phyloP scores from a whole-genome alignment of 2,329 filamentous ascomycete genomes.

The Sporothrix phasma region DNA sequence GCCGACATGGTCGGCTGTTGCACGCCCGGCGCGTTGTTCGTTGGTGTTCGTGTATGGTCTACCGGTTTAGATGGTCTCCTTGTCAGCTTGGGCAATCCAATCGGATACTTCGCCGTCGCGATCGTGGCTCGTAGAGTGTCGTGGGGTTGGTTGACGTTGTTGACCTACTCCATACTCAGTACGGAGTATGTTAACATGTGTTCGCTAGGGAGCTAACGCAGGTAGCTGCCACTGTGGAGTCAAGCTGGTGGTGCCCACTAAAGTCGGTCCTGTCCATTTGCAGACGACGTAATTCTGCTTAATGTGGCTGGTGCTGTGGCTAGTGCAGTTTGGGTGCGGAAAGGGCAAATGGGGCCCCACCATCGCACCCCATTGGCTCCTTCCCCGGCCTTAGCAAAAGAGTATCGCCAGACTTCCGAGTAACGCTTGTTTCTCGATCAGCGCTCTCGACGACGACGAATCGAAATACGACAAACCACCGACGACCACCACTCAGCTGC shows the following conservation, averaged over 20 bases:
- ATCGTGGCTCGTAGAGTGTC: neutral
- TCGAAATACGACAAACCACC: neutral
- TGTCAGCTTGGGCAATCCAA: neutral
- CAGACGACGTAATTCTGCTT: conserved; percentile 19
- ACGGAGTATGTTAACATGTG: conserved; percentile 3
- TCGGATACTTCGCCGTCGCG: neutral
- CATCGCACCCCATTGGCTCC: conserved; percentile 2
- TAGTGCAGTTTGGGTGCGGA: neutral
- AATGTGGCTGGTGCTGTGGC: conserved; percentile 19
- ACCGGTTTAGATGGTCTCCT: too few relatives aligned
- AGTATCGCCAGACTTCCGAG: conserved; percentile 8
- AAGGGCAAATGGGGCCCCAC: neutral
- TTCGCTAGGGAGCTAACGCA: conserved; percentile 8
- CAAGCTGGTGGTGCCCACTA: neutral
- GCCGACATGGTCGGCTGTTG: conserved; percentile 17
- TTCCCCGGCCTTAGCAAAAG: neutral
- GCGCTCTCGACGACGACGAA: neutral
- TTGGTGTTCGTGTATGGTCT: neutral
- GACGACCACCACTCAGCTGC: neutral
- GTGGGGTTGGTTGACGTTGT: neutral
- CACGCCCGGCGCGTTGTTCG: neutral
- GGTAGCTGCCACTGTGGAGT: conserved; percentile 6
- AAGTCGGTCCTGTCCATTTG: conserved; percentile 16
- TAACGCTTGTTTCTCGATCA: neutral
- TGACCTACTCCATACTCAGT: neutral